Evolutionary conservation across 2,329 filamentous ascomycete genomes (phyloP).

Genomic region (Colletotrichum sp.): DNA sequence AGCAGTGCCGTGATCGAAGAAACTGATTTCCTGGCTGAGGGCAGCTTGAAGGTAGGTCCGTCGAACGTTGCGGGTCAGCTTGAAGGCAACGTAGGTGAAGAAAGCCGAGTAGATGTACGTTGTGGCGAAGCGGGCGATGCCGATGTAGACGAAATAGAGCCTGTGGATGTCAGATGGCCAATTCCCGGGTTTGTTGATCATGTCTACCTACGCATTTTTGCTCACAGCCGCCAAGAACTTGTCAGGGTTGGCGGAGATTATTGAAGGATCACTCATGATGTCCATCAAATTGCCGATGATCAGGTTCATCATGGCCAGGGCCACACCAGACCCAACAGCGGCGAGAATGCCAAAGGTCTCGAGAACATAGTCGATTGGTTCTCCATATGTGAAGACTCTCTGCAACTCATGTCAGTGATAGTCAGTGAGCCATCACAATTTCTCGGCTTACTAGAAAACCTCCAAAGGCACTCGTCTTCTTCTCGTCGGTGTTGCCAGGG

Average conservation of each 20-base stretch:
- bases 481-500: neutral
- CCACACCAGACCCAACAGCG: slow-evolving; percentile 29
- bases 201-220: neutral
- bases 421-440: neutral
- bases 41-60: slow-evolving; percentile 53
- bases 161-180: neutral
- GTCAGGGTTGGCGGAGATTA: slow-evolving; percentile 5
- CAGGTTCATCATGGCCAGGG: slow-evolving; percentile 31
- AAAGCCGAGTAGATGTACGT: slow-evolving; percentile 38
- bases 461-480: neutral
- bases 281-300: slow-evolving; percentile 31
- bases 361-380: slow-evolving; percentile 26
- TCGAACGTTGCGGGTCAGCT: slow-evolving; percentile 52
- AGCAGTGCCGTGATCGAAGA: slow-evolving; percentile 46
- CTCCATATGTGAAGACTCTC: slow-evolving; percentile 29
- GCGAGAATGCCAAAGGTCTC: slow-evolving; percentile 26
- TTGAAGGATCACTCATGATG: slow-evolving; percentile 24
- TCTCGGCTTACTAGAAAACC: neutral
- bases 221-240: slow-evolving; percentile 23
- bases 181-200: neutral
- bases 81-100: slow-evolving; percentile 54
- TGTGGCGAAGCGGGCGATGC: slow-evolving; percentile 23
- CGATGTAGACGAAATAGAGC: slow-evolving; percentile 33
- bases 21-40: slow-evolving; percentile 54
- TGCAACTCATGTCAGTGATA: neutral